A percentile compares a stretch with the other conserved stretches of the same genome.
Evolutionary conservation across 768 basidiomycete species (phyloP).

Genomic region (Tulasnella sp.): DNA sequence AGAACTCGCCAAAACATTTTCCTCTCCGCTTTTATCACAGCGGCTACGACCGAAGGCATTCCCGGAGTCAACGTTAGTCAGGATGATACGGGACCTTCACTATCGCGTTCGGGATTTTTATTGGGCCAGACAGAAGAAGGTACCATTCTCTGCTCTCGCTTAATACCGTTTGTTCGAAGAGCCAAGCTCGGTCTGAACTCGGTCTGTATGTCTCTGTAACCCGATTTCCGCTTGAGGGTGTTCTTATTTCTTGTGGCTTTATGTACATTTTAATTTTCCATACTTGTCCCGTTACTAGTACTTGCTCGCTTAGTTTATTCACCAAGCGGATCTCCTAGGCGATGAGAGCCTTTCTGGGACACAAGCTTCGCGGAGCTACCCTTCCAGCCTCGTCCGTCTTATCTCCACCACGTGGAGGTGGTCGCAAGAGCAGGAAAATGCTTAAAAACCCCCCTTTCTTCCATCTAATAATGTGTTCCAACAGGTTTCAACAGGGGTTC

Average conservation of each 20-base stretch:
- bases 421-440: background rate
- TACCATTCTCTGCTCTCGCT: background rate
- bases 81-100: background rate
- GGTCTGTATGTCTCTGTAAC: too few species aligned
- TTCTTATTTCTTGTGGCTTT: background rate
- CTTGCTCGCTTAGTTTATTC: background rate
- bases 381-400: too few species aligned
- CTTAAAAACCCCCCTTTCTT: background rate
- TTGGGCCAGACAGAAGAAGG: background rate
- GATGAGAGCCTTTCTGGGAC: too few species aligned
- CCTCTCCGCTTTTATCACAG: background rate
- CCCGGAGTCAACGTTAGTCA: background rate
- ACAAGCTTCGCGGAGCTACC: too few species aligned
- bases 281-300: background rate
- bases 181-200: too few species aligned
- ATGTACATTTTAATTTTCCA: background rate
- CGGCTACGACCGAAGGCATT: background rate
- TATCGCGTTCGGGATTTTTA: background rate
- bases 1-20: background rate
- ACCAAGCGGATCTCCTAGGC: too few species aligned
- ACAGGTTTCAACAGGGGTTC: too few species aligned
- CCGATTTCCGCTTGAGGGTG: background rate
- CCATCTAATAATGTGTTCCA: too few species aligned
- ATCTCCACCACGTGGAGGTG: too few species aligned
- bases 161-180: background rate